phyloP scores from a whole-genome alignment of 1,284 basidiomycete species.

The Puccinia horiana region DNA sequence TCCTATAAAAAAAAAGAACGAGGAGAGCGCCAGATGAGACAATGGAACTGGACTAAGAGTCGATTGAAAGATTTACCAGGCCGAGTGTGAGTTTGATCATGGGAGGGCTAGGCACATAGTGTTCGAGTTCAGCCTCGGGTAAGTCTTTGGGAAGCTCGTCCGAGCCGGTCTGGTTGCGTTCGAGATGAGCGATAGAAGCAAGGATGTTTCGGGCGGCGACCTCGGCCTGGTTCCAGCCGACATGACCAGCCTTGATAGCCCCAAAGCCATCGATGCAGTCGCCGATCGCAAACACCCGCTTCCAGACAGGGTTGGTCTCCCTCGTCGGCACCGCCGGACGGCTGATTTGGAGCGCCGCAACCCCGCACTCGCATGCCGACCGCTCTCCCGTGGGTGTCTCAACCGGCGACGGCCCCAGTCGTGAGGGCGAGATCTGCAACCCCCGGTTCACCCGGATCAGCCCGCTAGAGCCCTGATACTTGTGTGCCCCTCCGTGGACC shows the following conservation, averaged over 20 bases:
- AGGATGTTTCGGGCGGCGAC: conserved; percentile 40
- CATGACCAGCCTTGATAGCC: conserved; percentile 46
- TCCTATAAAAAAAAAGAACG: neutral
- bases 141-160: neutral
- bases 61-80: conserved; percentile 24
- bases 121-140: neutral
- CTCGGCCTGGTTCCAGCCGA: conserved; percentile 47
- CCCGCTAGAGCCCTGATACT: neutral
- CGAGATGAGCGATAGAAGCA: neutral
- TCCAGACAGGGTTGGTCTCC: neutral
- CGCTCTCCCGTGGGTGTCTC: conserved; percentile 11
- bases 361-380: conserved; percentile 21
- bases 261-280: conserved; percentile 48
- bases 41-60: neutral
- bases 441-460: conserved; percentile 31
- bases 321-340: neutral
- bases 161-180: neutral
- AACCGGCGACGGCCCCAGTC: conserved; percentile 35
- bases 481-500: conserved; percentile 21
- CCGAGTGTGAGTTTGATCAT: conserved; percentile 48
- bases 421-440: conserved; percentile 36
- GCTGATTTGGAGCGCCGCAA: neutral
- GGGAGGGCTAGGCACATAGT: conserved; percentile 31
- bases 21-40: neutral
- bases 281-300: conserved; percentile 35